Conservation (phyloP, 306 rosid genomes). For the Castanea crenata region DNA sequence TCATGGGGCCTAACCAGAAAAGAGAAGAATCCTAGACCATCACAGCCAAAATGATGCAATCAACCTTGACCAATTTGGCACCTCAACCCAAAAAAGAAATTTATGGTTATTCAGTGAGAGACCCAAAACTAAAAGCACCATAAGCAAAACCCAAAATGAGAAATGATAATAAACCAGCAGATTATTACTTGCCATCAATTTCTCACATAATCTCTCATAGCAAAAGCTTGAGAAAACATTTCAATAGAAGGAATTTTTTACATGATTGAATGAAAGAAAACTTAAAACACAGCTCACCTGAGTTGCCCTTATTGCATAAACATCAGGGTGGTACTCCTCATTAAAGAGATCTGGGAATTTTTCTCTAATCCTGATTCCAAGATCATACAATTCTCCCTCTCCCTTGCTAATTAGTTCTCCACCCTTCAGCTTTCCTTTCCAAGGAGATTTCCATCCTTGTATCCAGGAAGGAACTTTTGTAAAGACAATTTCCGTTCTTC, state of each 20-base stretch:
- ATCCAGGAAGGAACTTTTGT: constrained; percentile 73
- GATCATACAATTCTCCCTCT: constrained; percentile 75
- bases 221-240: not conserved
- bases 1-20: not conserved
- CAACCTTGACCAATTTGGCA: not conserved
- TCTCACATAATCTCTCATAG: not conserved
- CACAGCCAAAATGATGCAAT: not conserved
- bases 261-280: not conserved
- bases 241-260: not conserved
- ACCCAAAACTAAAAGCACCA: not conserved
- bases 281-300: constrained; percentile 49
- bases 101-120: not conserved
- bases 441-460: constrained; percentile 77
- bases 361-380: constrained; percentile 68
- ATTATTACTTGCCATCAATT: not conserved
- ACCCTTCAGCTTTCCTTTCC: constrained; percentile 77
- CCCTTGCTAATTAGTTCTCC: constrained; percentile 69
- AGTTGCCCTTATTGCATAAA: constrained; percentile 70
- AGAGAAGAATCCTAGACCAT: not conserved
- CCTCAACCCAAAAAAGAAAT: not conserved
- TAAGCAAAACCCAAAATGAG: not conserved
- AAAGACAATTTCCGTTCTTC: constrained; percentile 40
- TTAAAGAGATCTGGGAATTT: constrained; percentile 63
- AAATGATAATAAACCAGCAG: constrained; percentile 1
- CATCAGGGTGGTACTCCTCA: constrained; percentile 81